Evolutionary conservation across 2,329 filamentous ascomycete genomes (phyloP).

Genomic region (Fusarium heterosporum): DNA sequence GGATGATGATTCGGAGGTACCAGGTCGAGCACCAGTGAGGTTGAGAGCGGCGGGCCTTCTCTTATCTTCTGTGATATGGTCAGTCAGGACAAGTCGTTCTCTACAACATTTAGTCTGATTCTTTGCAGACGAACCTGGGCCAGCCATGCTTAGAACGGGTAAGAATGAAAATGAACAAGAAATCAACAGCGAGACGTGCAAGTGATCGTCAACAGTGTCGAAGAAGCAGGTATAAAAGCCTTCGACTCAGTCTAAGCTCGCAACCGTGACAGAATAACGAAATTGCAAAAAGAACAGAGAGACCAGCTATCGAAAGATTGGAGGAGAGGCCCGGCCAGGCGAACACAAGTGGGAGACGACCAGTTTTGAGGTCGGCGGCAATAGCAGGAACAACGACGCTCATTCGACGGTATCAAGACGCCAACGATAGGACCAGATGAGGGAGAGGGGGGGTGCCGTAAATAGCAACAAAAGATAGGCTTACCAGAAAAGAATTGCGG

Average conservation of each 20-base stretch:
- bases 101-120: background rate
- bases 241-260: constrained; percentile 46
- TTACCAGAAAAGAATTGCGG: constrained; percentile 44
- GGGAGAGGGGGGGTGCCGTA: constrained; percentile 41
- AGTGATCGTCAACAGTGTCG: constrained; percentile 21
- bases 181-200: constrained; percentile 24
- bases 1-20: constrained; percentile 63
- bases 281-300: constrained; percentile 57
- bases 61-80: constrained; percentile 59
- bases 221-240: constrained; percentile 37
- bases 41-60: constrained; percentile 68
- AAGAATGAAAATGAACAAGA: constrained; percentile 21
- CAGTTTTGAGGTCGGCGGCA: constrained; percentile 63
- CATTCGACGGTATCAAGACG: constrained; percentile 54
- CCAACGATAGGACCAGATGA: constrained; percentile 49
- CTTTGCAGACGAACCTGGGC: constrained; percentile 53
- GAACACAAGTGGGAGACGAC: constrained; percentile 56
- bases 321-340: constrained; percentile 52
- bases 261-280: constrained; percentile 48
- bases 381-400: constrained; percentile 45
- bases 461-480: constrained; percentile 44
- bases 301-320: constrained; percentile 67
- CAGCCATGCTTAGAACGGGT: constrained; percentile 51
- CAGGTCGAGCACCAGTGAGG: constrained; percentile 62
- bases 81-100: constrained; percentile 41